Base-by-base conservation (phyloP, 441 rosid genomes). In the Euphorbia schlechtendalii region DNA sequence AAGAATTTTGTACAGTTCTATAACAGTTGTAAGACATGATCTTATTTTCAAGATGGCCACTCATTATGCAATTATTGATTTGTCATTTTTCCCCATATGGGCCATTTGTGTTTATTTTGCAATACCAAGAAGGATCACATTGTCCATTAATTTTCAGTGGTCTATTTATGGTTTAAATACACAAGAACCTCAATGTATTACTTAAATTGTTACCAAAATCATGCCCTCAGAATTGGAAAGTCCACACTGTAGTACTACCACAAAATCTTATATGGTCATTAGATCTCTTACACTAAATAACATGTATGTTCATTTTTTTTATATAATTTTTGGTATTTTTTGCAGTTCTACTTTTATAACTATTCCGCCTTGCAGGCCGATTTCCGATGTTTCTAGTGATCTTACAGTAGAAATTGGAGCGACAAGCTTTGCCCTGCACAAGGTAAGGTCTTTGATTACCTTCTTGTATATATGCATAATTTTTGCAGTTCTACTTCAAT, bases 351-450 rank as follows among this genome's bases (percentile, higher is more conserved):
- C 41, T 61, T 71, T 30, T 69, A 71, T 40, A 67, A 63, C 60
- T 82, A 88, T 93, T 58, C 69, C 40, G 34, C 73, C 59, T 74
- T 70, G 82, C 92, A 90, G 99, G 99, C 97, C 99, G 38, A 87
- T 90, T 65, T 88, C 96, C 1, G 97, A 93, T 57, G 97, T 93
- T 63, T 90, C 95, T 18, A 93, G 99, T 68, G 99, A 93, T 77
- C 93, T 93, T 38, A 84, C 77, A 69, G 78, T 84, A 14, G 96
- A 92, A 61, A 80, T 92, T 21, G 97, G 99, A 79, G 82, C 82
- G 40, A 84, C 96, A 3, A 93, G 75, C 81, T 88, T 93, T 78
- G 74, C 93, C 49, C 95, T 93, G 74, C 99, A 93, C 61, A 93
- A 88, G 96, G 99, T 88, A 83, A 65, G 65, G 1, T 59, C 64